Conservation (phyloP, 2,329 filamentous ascomycete species). For the Beauveria caledonica region DNA sequence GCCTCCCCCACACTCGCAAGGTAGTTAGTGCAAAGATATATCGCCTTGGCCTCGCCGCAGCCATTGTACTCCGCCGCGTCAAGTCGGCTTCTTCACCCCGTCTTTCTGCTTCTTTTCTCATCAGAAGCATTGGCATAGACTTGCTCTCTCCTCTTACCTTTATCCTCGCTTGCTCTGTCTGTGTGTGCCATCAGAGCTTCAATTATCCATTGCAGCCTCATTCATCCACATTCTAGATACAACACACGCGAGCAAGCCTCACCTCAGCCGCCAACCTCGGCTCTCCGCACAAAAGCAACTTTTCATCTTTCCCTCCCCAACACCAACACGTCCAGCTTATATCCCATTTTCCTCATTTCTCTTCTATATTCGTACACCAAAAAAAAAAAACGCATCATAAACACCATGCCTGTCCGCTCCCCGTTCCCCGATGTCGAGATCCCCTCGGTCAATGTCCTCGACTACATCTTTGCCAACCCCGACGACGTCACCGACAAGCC, state of each 20-base stretch:
- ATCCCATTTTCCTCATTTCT: background rate
- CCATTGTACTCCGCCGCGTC: no score
- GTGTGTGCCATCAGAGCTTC: background rate
- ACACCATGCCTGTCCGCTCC: constrained; percentile 33
- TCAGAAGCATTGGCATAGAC: no score
- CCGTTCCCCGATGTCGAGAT: constrained; percentile 34
- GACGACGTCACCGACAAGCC: constrained; percentile 33
- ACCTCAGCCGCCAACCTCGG: background rate
- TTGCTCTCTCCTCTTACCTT: background rate
- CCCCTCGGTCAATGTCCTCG: constrained; percentile 36
- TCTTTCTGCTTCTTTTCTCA: no score
- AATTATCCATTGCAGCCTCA: background rate
- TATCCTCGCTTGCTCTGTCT: no score
- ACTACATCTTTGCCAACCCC: constrained; percentile 26
- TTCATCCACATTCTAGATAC: background rate
- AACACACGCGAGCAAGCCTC: background rate
- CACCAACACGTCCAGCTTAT: no score
- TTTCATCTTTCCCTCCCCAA: no score
- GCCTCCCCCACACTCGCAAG: no score
- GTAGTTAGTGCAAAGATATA: no score
- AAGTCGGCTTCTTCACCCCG: no score
- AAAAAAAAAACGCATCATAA: background rate
- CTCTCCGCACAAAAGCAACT: background rate
- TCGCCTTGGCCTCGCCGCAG: no score
- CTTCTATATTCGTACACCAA: background rate